Evolutionary conservation across 2,329 filamentous ascomycete genomes (phyloP), one percentile per base, ranked within the genome.

Genomic region (Pseudogymnoascus sp.): DNA sequence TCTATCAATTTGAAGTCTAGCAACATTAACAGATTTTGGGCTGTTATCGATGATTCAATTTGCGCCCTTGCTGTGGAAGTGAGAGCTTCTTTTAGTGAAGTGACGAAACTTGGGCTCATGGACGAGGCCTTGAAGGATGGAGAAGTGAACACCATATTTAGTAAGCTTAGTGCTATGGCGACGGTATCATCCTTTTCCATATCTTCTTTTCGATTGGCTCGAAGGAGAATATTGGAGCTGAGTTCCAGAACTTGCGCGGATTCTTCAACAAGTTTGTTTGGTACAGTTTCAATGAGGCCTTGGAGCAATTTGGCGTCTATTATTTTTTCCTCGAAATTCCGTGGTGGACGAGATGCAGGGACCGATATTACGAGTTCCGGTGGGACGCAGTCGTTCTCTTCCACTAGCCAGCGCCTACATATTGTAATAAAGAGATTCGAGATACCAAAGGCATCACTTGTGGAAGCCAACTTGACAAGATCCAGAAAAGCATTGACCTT

Each of bases 231-330:
- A 60, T 86, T 79, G 57, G 76, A 76, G 56, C 86, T 79, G 1
- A 91, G 76, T 48, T 83, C 79, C 1, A 90, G 73, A 5, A 89
- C 77, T 65, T 88, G 83, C 41, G 79, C 79, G 2, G 86, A 85
- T 60, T 83, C 80, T 30, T 77, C 79, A 28, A 86, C 79, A 10
- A 90, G 76, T 63, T 82, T 83, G 19, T 85, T 80, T 0, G 84
- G 79, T 48, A 85, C 79, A 48, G 75, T 78, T 21, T 82, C 79
- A 71, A 89, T 82, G 72, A 90, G 78, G 33, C 78, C 79, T 66
- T 88, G 84, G 6, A 89, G 75, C 0, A 89, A 71, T 56, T 83
- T 83, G 4, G 84, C 76, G 63, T 87, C 78, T 5, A 79, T 71
- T 1, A 90, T 72, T 3, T 77, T 75, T 3, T 68, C 68, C 2